These are phyloP conservation scores for Dendrobium huoshanense DNA, from an alignment of 106 monocot genomes.

Conservation along the genomic window DNA sequence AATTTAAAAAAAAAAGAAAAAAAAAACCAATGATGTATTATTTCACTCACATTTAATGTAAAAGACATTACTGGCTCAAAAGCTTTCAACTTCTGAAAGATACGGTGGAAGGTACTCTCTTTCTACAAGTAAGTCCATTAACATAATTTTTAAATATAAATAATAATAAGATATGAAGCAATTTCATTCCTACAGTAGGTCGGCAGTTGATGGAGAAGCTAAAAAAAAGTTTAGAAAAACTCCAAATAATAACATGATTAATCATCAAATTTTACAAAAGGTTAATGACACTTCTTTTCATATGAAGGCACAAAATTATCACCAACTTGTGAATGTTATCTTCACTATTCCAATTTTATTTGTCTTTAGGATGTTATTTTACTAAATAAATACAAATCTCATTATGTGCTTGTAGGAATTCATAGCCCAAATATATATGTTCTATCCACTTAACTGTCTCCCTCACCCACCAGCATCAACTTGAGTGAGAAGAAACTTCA, in stretches of 20 bases:
- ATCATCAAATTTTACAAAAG: too few relatives aligned
- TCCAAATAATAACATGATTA: not conserved
- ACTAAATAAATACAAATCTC: too few relatives aligned
- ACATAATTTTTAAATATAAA: not conserved
- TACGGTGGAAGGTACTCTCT: constrained; percentile 34
- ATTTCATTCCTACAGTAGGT: not conserved
- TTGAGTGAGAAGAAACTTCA: too few relatives aligned
- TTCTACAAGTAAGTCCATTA: not conserved
- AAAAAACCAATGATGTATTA: not conserved
- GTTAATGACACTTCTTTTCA: too few relatives aligned
- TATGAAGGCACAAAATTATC: too few relatives aligned
- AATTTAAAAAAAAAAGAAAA: not conserved
- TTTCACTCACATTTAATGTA: constrained; percentile 48
- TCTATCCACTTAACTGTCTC: too few relatives aligned
- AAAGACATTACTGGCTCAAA: constrained; percentile 56
- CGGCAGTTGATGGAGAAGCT: not conserved
- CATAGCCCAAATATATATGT: too few relatives aligned
- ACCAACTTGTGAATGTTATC: too few relatives aligned
- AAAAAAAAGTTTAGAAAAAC: not conserved
- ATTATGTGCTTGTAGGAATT: too few relatives aligned
- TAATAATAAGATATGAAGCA: not conserved
- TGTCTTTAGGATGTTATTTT: too few relatives aligned
- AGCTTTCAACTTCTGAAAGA: constrained; percentile 85
- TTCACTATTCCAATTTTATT: too few relatives aligned
- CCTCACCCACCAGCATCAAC: too few relatives aligned